phyloP scores from a whole-genome alignment of 2,329 filamentous ascomycete genomes.

The Talaromyces sp. region DNA sequence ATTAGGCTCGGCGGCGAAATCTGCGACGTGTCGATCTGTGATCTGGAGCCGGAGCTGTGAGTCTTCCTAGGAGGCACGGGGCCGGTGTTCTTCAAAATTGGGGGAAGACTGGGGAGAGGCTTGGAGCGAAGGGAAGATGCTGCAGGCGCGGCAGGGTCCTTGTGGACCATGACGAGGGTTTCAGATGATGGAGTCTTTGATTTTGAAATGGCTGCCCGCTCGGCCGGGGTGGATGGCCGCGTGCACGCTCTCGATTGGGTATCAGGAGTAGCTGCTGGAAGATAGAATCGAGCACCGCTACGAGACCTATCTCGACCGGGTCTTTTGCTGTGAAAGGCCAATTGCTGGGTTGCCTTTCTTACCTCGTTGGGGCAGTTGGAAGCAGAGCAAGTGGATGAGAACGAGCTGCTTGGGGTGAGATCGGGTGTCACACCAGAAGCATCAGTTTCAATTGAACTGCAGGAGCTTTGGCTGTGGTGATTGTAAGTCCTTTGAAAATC shows the following conservation, averaged over 20 bases:
- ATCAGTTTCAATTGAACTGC: constrained; percentile 28
- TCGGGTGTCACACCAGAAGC: constrained; percentile 23
- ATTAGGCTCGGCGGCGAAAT: constrained; percentile 33
- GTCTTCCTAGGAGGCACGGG: constrained; percentile 18
- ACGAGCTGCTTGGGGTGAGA: constrained; percentile 34
- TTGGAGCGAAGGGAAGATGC: constrained; percentile 25
- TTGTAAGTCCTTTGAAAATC: constrained; percentile 9
- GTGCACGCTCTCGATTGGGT: constrained; percentile 15
- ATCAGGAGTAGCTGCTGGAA: constrained; percentile 14
- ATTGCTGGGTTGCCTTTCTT: constrained; percentile 22
- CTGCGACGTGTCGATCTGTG: constrained; percentile 32
- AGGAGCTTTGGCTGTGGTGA: constrained; percentile 28
- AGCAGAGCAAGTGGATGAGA: constrained; percentile 31
- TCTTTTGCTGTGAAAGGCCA: constrained; percentile 17
- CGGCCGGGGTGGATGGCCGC: constrained; percentile 15
- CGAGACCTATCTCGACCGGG: constrained; percentile 13
- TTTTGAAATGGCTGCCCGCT: constrained; percentile 16
- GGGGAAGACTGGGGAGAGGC: constrained; percentile 25
- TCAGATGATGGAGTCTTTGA: constrained; percentile 21
- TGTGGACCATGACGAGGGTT: constrained; percentile 25
- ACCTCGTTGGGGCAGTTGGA: constrained; percentile 23
- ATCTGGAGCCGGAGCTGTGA: constrained; percentile 17
- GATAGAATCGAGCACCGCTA: constrained; percentile 18
- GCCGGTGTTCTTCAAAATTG: constrained; percentile 18
- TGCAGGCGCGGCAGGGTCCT: constrained; percentile 17